These are phyloP conservation scores for Kregervanrija delftensis DNA, from an alignment of 805 yeast genomes.

Conservation along the genomic window DNA sequence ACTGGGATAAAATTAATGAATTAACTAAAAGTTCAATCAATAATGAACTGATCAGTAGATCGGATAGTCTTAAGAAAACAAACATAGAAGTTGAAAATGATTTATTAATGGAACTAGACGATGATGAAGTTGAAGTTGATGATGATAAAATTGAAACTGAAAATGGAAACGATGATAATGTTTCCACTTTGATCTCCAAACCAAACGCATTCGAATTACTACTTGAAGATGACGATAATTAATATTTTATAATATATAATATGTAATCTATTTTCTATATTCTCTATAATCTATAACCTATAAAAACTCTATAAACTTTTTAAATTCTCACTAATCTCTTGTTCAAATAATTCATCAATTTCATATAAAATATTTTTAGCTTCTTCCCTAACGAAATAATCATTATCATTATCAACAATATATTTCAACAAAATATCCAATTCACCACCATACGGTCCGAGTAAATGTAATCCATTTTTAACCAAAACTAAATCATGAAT, in stretches of 20 bases:
- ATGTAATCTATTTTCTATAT: not conserved
- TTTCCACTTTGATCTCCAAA: not conserved
- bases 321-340: not conserved
- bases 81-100: conserved; percentile 11
- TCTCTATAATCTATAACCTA: not conserved
- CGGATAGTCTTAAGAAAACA: conserved; percentile 14
- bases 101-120: conserved; percentile 7
- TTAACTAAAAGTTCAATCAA: conserved; percentile 29
- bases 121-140: conserved; percentile 11
- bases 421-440: conserved; percentile 38
- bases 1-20: conserved; percentile 65
- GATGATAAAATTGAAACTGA: conserved; percentile 18
- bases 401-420: conserved; percentile 41
- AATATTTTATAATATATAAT: not conserved
- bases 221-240: conserved; percentile 18
- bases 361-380: conserved; percentile 32
- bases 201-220: conserved; percentile 22
- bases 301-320: not conserved
- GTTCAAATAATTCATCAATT: conserved; percentile 22
- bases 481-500: conserved; percentile 52
- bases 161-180: conserved; percentile 11
- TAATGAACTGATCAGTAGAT: conserved; percentile 7
- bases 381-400: conserved; percentile 54
- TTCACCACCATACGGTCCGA: conserved; percentile 39
- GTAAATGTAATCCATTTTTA: conserved; percentile 37